phyloP scores from a whole-genome alignment of 129 eudicot genomes.

The Daucus carota region DH1_v3.0 NC_030385.2:45760001-45760500 shows the following conservation, averaged over 20 bases:
- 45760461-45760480: too few relatives aligned
- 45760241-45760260: conserved; percentile 44
- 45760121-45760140: conserved; percentile 51
- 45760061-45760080: conserved; percentile 62
- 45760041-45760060: conserved; percentile 51
- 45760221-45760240: conserved; percentile 56
- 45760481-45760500: too few relatives aligned
- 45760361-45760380: conserved; percentile 37
- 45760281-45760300: conserved; percentile 60
- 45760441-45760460: conserved; percentile 30
- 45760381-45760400: conserved; percentile 36
- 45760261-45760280: conserved; percentile 35
- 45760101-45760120: conserved; percentile 46
- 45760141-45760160: conserved; percentile 62
- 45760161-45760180: conserved; percentile 62
- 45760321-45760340: conserved; percentile 31
- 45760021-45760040: conserved; percentile 54
- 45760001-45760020: conserved; percentile 54
- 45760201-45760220: conserved; percentile 66
- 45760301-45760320: conserved; percentile 48
- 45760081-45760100: conserved; percentile 66
- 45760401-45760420: conserved; percentile 55
- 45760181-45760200: conserved; percentile 94
- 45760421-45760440: conserved; percentile 50
- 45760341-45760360: conserved; percentile 25